Percentiles rank a stretch among this genome's conserved stretches.
Evolutionary conservation across 2,329 filamentous ascomycete species (phyloP).

Genomic region (Aspergillus sp.): DNA sequence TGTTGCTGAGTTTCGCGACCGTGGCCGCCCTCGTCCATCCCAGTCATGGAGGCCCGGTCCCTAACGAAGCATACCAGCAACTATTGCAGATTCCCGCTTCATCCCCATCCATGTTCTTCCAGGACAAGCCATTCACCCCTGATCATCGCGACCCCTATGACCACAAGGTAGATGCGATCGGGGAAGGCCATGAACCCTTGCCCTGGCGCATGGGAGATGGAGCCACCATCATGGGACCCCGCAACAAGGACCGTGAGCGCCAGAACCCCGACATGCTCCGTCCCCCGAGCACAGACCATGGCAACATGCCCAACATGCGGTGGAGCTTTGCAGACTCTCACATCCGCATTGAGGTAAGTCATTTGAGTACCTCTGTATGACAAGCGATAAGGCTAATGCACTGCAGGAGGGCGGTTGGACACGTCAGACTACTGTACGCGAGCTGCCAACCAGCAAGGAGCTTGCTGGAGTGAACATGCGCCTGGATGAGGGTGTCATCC

Average conservation of each 20-base stretch:
- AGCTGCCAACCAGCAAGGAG: conserved; percentile 8
- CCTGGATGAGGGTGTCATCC: neutral
- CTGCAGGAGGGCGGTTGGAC: conserved; percentile 8
- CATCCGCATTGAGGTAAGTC: conserved; percentile 6
- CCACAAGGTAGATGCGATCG: conserved; percentile 7
- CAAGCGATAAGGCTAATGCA: neutral
- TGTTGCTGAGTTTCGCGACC: conserved; percentile 1
- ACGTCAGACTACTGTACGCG: conserved; percentile 8
- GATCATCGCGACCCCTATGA: conserved; percentile 8
- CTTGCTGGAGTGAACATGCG: conserved; percentile 10
- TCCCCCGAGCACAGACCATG: conserved; percentile 11
- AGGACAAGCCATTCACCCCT: neutral
- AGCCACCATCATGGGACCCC: conserved; percentile 6
- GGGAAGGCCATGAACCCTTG: conserved; percentile 3
- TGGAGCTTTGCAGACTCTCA: conserved; percentile 11
- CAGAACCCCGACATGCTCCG: conserved; percentile 10
- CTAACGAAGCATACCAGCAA: conserved; percentile 9
- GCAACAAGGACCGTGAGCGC: conserved; percentile 12
- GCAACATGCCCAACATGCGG: conserved; percentile 9
- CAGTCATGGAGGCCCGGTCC: neutral
- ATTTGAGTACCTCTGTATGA: neutral
- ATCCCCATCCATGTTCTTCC: conserved; percentile 5
- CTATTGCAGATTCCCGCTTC: conserved; percentile 5
- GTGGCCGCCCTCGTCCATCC: neutral
- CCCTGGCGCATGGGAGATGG: conserved; percentile 12